phyloP scores from a whole-genome alignment of 345 rosid species.

The Jatropha curcas region DNA sequence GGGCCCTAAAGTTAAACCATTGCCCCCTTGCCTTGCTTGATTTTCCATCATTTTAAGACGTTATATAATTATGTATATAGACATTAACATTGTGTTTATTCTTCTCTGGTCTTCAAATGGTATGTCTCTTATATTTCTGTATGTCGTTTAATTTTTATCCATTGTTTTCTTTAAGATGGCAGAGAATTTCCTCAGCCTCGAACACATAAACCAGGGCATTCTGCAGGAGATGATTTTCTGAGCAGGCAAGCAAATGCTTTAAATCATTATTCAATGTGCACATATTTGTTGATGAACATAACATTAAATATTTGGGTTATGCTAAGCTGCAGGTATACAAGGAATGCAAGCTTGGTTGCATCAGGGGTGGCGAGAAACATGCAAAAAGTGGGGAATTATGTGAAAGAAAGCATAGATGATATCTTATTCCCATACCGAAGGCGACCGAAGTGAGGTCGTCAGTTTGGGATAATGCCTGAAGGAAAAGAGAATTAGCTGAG shows the following conservation, averaged over 20 bases:
- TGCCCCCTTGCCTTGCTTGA: neutral
- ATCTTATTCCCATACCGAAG: slow-evolving; percentile 50
- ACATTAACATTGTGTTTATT: neutral
- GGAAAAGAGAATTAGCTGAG: neutral
- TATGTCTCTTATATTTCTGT: neutral
- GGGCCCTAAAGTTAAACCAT: neutral
- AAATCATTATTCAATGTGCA: too few species aligned
- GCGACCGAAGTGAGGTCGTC: slow-evolving; percentile 50
- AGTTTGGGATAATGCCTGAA: neutral
- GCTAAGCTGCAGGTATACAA: slow-evolving; percentile 47
- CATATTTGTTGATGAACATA: neutral
- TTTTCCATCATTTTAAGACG: neutral
- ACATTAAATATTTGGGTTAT: neutral
- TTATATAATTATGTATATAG: neutral
- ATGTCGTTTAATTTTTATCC: neutral
- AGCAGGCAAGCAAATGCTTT: slow-evolving; percentile 41
- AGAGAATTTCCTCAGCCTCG: slow-evolving; percentile 42
- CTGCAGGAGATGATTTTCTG: slow-evolving; percentile 53
- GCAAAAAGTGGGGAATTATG: slow-evolving; percentile 49
- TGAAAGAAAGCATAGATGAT: slow-evolving; percentile 58
- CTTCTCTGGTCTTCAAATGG: neutral
- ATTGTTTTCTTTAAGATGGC: slow-evolving; percentile 35
- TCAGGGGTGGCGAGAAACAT: slow-evolving; percentile 59
- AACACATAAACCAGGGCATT: slow-evolving; percentile 36
- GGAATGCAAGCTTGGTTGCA: slow-evolving; percentile 62